phyloP scores from a whole-genome alignment of 805 yeast species.

The Hemisphaericaspora nanyangensis region DNA sequence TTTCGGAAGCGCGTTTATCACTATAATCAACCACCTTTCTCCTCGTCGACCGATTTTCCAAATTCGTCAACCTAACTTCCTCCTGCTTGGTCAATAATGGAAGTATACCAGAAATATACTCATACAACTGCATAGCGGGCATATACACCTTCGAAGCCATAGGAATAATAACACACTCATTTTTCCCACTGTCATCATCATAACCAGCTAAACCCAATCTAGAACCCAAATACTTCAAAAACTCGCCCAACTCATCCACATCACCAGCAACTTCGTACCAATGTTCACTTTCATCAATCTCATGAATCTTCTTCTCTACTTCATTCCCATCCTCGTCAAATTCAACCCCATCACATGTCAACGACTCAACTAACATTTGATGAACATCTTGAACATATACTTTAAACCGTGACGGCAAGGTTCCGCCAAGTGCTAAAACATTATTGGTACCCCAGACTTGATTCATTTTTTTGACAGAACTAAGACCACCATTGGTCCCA shows the following conservation, averaged over 20 bases:
- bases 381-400: slow-evolving; percentile 41
- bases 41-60: slow-evolving; percentile 13
- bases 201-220: slow-evolving; percentile 16
- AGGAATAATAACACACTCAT: slow-evolving; percentile 7
- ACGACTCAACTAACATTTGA: slow-evolving; percentile 23
- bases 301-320: slow-evolving; percentile 7
- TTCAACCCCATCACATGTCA: slow-evolving; percentile 30
- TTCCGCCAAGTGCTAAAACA: slow-evolving; percentile 1
- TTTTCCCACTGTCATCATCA: background rate
- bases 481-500: slow-evolving; percentile 31
- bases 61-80: slow-evolving; percentile 1
- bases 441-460: slow-evolving; percentile 13
- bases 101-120: slow-evolving; percentile 24
- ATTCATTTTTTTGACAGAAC: slow-evolving; percentile 32
- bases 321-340: slow-evolving; percentile 31
- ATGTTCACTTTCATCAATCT: slow-evolving; percentile 10
- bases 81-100: slow-evolving; percentile 28
- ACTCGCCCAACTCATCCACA: slow-evolving; percentile 22
- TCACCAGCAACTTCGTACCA: slow-evolving; percentile 38
- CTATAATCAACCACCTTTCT: slow-evolving; percentile 18
- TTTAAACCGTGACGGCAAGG: slow-evolving; percentile 28
- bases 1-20: slow-evolving; percentile 10
- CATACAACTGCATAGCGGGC: slow-evolving; percentile 19
- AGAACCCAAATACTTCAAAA: slow-evolving; percentile 20
- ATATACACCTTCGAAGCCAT: slow-evolving; percentile 3